phyloP scores from a whole-genome alignment of 352 stramenopile genomes.

The Pythium phragmiticola region DNA sequence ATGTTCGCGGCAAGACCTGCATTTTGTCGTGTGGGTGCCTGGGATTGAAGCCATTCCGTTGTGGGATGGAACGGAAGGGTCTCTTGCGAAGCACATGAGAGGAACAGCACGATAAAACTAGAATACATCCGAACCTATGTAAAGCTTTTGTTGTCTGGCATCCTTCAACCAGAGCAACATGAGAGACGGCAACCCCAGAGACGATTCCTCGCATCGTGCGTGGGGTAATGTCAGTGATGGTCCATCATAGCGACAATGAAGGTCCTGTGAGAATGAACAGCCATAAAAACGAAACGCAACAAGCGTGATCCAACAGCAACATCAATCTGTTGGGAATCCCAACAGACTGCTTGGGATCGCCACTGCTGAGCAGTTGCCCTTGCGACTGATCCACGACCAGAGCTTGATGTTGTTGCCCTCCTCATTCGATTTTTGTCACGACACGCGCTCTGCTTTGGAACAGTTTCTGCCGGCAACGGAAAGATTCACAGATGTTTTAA shows the following conservation, averaged over 20 bases:
- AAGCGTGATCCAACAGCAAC: too few relatives aligned
- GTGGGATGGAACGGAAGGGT: background rate
- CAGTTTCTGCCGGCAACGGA: background rate
- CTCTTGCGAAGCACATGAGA: background rate
- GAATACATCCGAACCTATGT: slow-evolving; percentile 13
- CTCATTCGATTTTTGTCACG: slow-evolving; percentile 12
- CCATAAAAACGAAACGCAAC: background rate
- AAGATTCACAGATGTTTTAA: slow-evolving; percentile 18
- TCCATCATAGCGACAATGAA: slow-evolving; percentile 8
- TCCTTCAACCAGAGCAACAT: background rate
- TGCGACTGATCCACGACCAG: background rate
- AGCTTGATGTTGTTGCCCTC: background rate
- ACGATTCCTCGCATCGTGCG: slow-evolving; percentile 2
- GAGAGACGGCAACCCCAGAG: background rate
- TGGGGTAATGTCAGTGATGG: slow-evolving; percentile 3
- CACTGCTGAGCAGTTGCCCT: background rate
- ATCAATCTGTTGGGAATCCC: background rate
- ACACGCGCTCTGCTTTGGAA: slow-evolving; percentile 18
- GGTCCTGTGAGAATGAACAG: background rate
- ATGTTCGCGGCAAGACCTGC: background rate
- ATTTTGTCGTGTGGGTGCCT: background rate
- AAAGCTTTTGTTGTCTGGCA: background rate
- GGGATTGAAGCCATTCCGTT: background rate
- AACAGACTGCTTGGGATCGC: background rate
- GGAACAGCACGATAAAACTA: slow-evolving; percentile 6